phyloP scores from a whole-genome alignment of 139 green algal species.

The Eudorina sp. region DNA sequence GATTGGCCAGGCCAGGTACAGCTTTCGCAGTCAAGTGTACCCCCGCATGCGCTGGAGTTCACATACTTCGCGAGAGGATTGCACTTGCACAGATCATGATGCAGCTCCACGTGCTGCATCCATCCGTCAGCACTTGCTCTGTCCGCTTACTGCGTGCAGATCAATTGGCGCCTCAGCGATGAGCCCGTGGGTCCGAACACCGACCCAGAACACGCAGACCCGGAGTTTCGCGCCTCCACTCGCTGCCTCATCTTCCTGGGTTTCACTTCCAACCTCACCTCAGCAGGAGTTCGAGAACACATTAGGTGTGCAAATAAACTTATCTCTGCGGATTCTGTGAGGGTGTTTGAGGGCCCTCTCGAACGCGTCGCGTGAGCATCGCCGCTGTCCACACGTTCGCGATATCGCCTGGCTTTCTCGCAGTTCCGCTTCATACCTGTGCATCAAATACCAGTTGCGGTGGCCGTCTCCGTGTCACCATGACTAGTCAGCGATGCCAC shows the following conservation, averaged over 20 bases:
- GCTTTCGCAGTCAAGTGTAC: not conserved
- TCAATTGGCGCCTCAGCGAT: constrained; percentile 90
- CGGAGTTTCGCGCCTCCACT: constrained; percentile 57
- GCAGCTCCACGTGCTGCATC: too few relatives aligned
- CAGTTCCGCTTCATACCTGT: not conserved
- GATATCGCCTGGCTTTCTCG: too few relatives aligned
- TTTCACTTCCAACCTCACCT: constrained; percentile 97
- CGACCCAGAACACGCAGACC: constrained; percentile 59
- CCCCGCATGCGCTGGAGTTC: too few relatives aligned
- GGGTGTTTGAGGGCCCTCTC: too few relatives aligned
- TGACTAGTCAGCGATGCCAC: constrained; percentile 26
- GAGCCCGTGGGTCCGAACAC: constrained; percentile 73
- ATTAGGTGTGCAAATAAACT: constrained; percentile 69
- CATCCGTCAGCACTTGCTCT: too few relatives aligned
- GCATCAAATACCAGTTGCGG: constrained; percentile 30
- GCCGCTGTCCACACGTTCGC: too few relatives aligned
- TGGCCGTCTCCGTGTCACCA: not conserved
- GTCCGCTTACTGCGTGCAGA: too few relatives aligned
- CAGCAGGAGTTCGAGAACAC: constrained; percentile 90
- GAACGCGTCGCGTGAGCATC: too few relatives aligned
- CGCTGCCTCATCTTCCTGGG: constrained; percentile 94
- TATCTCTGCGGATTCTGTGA: too few relatives aligned
- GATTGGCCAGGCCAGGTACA: not conserved
- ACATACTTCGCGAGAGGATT: too few relatives aligned
- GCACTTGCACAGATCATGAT: too few relatives aligned